A percentile compares a stretch with the other conserved stretches of the same genome.
Evolutionary conservation across 2,329 filamentous ascomycete species (phyloP).

Genomic region (Botryotinia globosa): DNA sequence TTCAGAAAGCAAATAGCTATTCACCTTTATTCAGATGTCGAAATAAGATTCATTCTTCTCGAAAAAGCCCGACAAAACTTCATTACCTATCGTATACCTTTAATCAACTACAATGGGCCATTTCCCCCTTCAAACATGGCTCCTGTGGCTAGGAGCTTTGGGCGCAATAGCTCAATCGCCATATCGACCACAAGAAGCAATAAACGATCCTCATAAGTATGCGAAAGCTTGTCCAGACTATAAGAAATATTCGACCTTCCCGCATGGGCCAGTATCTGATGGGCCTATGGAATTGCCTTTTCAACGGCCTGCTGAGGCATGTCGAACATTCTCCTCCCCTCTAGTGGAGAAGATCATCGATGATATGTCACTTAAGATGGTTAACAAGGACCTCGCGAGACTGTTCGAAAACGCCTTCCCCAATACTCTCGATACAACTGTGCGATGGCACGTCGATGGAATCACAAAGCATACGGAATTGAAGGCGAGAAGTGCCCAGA

Average conservation of each 20-base stretch:
- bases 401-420: conserved; percentile 96
- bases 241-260: conserved; percentile 35
- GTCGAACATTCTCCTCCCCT: conserved; percentile 85
- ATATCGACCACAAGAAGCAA: conserved; percentile 10
- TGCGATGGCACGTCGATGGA: conserved; percentile 65
- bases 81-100: background rate
- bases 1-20: conserved; percentile 7
- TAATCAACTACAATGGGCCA: background rate
- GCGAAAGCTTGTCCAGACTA: conserved; percentile 39
- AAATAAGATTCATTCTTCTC: background rate
- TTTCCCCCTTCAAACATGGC: background rate
- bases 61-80: background rate
- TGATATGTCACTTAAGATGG: conserved; percentile 75
- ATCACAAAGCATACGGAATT: conserved; percentile 42
- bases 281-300: conserved; percentile 79
- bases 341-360: conserved; percentile 85
- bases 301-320: conserved; percentile 76
- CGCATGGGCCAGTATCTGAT: conserved; percentile 72
- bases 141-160: conserved; percentile 18
- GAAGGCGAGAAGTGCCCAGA: conserved; percentile 42
- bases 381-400: conserved; percentile 82
- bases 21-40: background rate
- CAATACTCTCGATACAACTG: conserved; percentile 70
- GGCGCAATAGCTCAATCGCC: conserved; percentile 17
- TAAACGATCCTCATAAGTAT: conserved; percentile 22